phyloP scores from a whole-genome alignment of 2,329 filamentous ascomycete genomes.

The Scedosporium minutisporum region DNA sequence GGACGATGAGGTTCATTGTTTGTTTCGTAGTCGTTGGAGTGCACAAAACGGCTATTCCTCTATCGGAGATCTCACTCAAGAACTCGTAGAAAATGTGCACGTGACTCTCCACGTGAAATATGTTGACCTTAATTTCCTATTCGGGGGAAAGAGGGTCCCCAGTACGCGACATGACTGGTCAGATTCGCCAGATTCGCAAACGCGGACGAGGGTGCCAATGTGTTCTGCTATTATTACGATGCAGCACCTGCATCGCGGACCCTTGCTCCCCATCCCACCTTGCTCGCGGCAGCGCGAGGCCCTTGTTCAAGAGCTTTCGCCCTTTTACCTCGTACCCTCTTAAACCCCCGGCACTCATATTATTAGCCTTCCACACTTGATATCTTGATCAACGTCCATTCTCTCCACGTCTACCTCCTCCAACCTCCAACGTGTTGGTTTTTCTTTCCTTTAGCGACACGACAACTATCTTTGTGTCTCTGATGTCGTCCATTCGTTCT shows the following conservation, averaged over 20 bases:
- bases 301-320: conserved; percentile 1
- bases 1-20: too few relatives aligned
- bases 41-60: neutral
- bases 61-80: neutral
- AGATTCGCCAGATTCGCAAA: neutral
- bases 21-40: neutral
- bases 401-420: neutral
- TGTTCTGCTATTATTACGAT: neutral
- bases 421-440: neutral
- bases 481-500: conserved; percentile 6
- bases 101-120: neutral
- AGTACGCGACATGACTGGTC: neutral
- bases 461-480: neutral
- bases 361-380: neutral
- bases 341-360: neutral
- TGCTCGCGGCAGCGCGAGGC: neutral
- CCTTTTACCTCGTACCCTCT: neutral
- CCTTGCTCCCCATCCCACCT: neutral
- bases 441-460: neutral
- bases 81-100: neutral
- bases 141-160: neutral
- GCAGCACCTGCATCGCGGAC: neutral
- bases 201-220: neutral
- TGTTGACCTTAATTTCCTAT: conserved; percentile 1
- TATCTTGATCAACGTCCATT: neutral